Evolutionary conservation across 2,329 filamentous ascomycete genomes (phyloP).

Genomic region (Nothophaeocryptopus gaeumannii): DNA sequence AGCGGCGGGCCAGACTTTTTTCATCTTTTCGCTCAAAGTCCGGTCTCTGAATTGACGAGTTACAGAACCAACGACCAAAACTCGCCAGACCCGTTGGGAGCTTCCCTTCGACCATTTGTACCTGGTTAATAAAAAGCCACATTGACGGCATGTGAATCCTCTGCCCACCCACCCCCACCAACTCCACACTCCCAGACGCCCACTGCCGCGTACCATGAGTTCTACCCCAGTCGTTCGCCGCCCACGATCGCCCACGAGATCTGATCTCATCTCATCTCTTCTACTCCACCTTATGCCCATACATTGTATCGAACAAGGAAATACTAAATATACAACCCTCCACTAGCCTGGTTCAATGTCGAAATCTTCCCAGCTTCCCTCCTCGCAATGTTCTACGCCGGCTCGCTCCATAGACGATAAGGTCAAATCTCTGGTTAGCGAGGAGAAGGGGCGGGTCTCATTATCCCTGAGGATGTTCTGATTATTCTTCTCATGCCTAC

Average conservation of each 20-base stretch:
- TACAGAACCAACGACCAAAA: too few species aligned
- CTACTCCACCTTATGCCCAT: too few species aligned
- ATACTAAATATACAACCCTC: constrained; percentile 41
- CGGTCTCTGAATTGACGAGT: too few species aligned
- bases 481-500: constrained; percentile 35
- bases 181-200: too few species aligned
- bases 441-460: constrained; percentile 36
- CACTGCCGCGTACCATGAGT: too few species aligned
- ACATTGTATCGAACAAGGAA: too few species aligned
- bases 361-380: constrained; percentile 27
- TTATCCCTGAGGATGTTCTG: constrained; percentile 37
- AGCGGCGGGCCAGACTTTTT: background rate
- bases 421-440: constrained; percentile 31
- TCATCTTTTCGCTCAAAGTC: background rate
- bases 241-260: too few species aligned
- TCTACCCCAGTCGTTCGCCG: background rate
- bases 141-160: too few species aligned
- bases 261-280: constrained; percentile 30
- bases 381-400: constrained; percentile 28
- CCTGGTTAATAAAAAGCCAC: too few species aligned
- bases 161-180: too few species aligned
- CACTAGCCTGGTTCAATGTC: constrained; percentile 32
- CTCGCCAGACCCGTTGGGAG: too few species aligned
- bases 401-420: constrained; percentile 28
- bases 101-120: too few species aligned